Evolutionary conservation across 2,329 filamentous ascomycete genomes (phyloP).

Genomic region (Tothia fuscella): DNA sequence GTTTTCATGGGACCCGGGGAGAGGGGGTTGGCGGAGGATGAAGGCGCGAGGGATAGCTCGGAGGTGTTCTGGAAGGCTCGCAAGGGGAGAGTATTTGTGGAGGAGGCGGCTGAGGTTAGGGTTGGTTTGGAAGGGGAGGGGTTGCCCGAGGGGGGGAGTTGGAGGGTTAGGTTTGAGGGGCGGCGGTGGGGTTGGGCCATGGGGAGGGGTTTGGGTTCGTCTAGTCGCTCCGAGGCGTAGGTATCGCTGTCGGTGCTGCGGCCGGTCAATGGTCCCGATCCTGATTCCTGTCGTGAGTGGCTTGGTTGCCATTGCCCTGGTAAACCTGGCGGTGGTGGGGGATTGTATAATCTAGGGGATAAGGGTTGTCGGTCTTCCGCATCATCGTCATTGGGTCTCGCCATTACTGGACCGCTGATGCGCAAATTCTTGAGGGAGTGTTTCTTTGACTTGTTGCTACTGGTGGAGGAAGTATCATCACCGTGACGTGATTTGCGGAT

Average conservation of each 20-base stretch:
- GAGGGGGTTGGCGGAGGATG: not conserved
- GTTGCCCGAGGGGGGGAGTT: conserved; percentile 1
- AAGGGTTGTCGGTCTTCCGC: conserved; percentile 42
- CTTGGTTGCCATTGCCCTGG: too few species aligned
- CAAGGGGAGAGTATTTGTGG: conserved; percentile 6
- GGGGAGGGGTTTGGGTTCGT: conserved; percentile 25
- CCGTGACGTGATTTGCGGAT: not conserved
- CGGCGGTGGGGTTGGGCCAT: conserved; percentile 21
- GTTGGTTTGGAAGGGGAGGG: conserved; percentile 7
- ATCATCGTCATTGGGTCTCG: conserved; percentile 33
- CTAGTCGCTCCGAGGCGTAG: conserved; percentile 17
- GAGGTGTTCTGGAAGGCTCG: conserved; percentile 8
- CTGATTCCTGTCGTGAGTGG: too few species aligned
- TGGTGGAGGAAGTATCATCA: conserved; percentile 15
- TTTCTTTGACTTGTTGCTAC: conserved; percentile 25
- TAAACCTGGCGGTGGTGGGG: conserved; percentile 21
- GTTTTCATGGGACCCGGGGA: conserved; percentile 21
- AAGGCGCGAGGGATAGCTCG: not conserved
- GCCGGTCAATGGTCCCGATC: conserved; percentile 20
- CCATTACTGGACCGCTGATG: conserved; percentile 37
- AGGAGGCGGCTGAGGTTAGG: conserved; percentile 5
- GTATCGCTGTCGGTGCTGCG: conserved; percentile 12
- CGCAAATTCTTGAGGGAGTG: conserved; percentile 41
- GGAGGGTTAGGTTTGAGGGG: conserved; percentile 9
- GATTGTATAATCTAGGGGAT: conserved; percentile 44